Evolutionary conservation across 768 basidiomycete species (phyloP).

Genomic region (Boletus subcaerulescens): DNA sequence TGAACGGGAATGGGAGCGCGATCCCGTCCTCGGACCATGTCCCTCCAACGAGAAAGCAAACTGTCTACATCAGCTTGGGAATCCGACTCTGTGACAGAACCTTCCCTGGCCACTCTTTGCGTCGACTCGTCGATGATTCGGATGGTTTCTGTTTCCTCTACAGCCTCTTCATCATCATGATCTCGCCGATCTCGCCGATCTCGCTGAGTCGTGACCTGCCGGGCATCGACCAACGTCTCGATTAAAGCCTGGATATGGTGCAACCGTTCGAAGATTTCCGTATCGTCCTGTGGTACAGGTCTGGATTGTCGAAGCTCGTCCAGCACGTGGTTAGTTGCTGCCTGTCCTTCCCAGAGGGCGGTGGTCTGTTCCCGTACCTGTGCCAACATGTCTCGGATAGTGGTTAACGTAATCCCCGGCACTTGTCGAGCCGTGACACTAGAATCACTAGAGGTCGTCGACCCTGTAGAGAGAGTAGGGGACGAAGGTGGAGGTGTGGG

Average conservation of each 20-base stretch:
- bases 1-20: slow-evolving; percentile 38
- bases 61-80: slow-evolving; percentile 26
- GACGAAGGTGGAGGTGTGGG: slow-evolving; percentile 36
- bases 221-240: slow-evolving; percentile 6
- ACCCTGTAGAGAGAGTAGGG: slow-evolving; percentile 32
- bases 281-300: slow-evolving; percentile 36
- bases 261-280: slow-evolving; percentile 37
- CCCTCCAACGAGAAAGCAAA: slow-evolving; percentile 26
- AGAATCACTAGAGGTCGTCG: slow-evolving; percentile 34
- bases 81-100: slow-evolving; percentile 33
- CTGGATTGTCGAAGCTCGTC: slow-evolving; percentile 57
- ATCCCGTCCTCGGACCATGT: slow-evolving; percentile 23
- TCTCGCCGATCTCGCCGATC: not conserved
- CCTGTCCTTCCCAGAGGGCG: slow-evolving; percentile 62
- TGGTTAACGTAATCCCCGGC: slow-evolving; percentile 36
- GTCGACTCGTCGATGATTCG: slow-evolving; percentile 13
- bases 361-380: slow-evolving; percentile 57
- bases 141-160: slow-evolving; percentile 16
- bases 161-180: not conserved
- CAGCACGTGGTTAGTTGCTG: slow-evolving; percentile 54
- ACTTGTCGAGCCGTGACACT: slow-evolving; percentile 36
- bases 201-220: slow-evolving; percentile 1
- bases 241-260: slow-evolving; percentile 25
- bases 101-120: slow-evolving; percentile 14
- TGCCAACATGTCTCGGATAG: slow-evolving; percentile 52